Evolutionary conservation across 495 filamentous ascomycete species (phyloP).

Genomic region (Coniosporium apollinis): DNA sequence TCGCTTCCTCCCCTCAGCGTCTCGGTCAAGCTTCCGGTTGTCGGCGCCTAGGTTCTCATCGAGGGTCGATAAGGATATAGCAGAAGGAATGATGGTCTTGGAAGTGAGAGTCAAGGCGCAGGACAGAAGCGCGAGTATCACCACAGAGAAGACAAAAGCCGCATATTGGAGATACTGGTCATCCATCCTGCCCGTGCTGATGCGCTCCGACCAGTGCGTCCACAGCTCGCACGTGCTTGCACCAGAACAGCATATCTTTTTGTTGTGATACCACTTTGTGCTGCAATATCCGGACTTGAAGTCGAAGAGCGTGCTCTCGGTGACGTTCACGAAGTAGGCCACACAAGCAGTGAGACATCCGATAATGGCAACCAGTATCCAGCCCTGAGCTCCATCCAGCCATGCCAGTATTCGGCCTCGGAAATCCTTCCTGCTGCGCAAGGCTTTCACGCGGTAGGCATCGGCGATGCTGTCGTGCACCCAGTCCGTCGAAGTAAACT

Average conservation of each 20-base stretch:
- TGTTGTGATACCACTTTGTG: conserved; percentile 50
- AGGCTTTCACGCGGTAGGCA: conserved; percentile 66
- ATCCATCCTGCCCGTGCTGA: conserved; percentile 36
- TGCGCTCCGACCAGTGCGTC: conserved; percentile 56
- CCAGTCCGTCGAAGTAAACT: conserved; percentile 98
- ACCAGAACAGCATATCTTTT: conserved; percentile 61
- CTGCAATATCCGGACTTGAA: conserved; percentile 80
- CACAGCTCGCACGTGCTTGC: conserved; percentile 45
- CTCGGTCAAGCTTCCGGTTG: conserved; percentile 19
- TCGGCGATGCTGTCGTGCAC: conserved; percentile 96
- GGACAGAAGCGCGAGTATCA: conserved; percentile 54
- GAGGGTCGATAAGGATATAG: conserved; percentile 66
- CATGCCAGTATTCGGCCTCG: conserved; percentile 58
- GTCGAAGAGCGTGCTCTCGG: conserved; percentile 72
- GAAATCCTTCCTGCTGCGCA: conserved; percentile 68
- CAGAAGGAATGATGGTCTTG: conserved; percentile 80
- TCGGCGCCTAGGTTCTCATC: conserved; percentile 57
- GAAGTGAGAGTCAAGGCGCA: conserved; percentile 73
- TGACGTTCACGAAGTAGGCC: conserved; percentile 79
- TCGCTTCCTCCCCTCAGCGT: conserved; percentile 22
- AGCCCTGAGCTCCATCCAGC: conserved; percentile 84
- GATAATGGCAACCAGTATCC: conserved; percentile 83
- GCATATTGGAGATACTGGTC: conserved; percentile 53
- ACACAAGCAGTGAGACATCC: conserved; percentile 73
- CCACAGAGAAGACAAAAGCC: conserved; percentile 52